These are phyloP conservation scores for Sordaria brevicollis DNA, from an alignment of 495 filamentous ascomycete species.

Conservation along the genomic window DNA sequence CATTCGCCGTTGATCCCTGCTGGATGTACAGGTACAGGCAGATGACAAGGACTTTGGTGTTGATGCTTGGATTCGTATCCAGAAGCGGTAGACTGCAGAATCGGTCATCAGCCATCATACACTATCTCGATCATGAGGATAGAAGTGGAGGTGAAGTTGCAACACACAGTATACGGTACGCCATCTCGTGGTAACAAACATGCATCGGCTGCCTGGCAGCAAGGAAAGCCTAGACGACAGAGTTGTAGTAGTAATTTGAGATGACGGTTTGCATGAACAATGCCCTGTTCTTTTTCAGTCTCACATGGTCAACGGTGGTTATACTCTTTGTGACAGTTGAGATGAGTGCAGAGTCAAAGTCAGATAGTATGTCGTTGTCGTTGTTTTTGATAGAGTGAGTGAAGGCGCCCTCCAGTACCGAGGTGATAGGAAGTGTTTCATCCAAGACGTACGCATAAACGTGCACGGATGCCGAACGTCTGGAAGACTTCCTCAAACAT, in stretches of 20 bases:
- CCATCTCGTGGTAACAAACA: not conserved
- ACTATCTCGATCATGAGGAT: not conserved
- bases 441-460: slow-evolving; percentile 14
- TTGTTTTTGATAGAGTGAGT: not conserved
- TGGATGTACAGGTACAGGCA: not conserved
- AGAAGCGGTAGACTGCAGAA: not conserved
- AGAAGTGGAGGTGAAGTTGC: not conserved
- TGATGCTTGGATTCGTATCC: not conserved
- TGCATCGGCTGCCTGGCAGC: not conserved
- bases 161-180: not conserved
- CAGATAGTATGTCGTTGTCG: not conserved
- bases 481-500: slow-evolving; percentile 19
- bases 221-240: not conserved
- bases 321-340: not conserved
- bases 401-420: not conserved
- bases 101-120: not conserved
- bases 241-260: not conserved
- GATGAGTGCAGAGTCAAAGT: not conserved
- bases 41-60: not conserved
- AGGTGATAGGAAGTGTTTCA: not conserved
- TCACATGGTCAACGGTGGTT: not conserved
- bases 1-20: not conserved
- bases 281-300: not conserved
- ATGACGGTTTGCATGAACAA: not conserved
- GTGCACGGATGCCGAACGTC: slow-evolving; percentile 22